These are phyloP conservation scores for Guadua angustifolia DNA, from an alignment of 176 grass and related monocot species.

Conservation along the genomic window DNA sequence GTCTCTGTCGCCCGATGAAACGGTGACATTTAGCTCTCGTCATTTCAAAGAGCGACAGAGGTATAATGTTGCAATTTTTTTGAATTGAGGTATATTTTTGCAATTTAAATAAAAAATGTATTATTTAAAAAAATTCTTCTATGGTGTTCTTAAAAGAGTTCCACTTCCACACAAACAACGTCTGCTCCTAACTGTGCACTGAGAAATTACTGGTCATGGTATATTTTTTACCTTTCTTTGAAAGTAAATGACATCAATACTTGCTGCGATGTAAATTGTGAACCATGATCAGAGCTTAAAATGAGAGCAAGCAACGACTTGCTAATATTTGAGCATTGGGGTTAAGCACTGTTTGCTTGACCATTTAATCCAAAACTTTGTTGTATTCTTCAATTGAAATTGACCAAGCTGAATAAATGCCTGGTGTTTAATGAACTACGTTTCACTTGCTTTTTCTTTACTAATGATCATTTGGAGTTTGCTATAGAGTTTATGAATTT, in stretches of 20 bases:
- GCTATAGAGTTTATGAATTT: neutral
- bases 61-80: too few species aligned
- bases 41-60: too few species aligned
- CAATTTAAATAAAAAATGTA: too few species aligned
- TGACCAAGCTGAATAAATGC: neutral
- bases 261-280: neutral
- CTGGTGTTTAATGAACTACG: neutral
- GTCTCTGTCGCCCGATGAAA: too few species aligned
- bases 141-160: constrained; percentile 1
- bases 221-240: neutral
- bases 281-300: neutral
- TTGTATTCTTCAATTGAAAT: neutral
- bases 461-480: constrained; percentile 15
- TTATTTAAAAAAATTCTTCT: too few species aligned
- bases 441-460: neutral
- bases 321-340: neutral
- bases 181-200: neutral
- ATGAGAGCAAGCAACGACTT: neutral
- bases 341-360: neutral
- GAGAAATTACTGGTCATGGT: neutral
- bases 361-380: neutral
- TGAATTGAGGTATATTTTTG: too few species aligned
- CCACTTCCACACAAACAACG: neutral
- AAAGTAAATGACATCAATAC: neutral
- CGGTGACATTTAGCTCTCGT: too few species aligned